phyloP scores from a whole-genome alignment of 108 stramenopile species.

The Schizochytrium sp. region DNA sequence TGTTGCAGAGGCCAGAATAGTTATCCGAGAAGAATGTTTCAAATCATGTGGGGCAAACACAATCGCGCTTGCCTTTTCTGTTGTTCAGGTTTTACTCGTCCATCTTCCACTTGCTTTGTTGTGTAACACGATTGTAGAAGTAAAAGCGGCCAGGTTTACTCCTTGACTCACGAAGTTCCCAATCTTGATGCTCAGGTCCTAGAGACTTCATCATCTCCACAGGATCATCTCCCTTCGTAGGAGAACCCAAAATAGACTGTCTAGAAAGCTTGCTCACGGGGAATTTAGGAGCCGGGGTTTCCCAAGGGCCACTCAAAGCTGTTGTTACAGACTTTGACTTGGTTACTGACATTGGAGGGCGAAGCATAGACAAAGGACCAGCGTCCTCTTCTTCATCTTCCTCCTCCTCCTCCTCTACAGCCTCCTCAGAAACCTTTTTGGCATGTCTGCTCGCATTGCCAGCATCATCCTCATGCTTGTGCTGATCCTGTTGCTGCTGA shows the following conservation, averaged over 20 bases:
- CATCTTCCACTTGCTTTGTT: conserved; percentile 50
- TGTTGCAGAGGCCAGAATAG: neutral
- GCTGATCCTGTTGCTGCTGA: no score
- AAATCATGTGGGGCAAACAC: neutral
- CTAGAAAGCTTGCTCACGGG: neutral
- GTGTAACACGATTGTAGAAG: conserved; percentile 40
- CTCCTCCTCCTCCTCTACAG: no score
- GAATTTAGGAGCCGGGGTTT: conserved; percentile 18
- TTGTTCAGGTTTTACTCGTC: neutral
- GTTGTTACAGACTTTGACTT: neutral
- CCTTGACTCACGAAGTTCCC: conserved; percentile 38
- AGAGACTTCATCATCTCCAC: conserved; percentile 45
- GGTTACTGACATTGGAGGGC: neutral
- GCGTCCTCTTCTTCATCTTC: neutral
- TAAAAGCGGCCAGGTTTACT: conserved; percentile 33
- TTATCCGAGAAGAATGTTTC: neutral
- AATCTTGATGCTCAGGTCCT: conserved; percentile 15
- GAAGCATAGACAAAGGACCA: neutral
- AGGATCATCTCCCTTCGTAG: neutral
- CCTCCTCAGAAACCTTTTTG: no score
- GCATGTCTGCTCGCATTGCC: no score
- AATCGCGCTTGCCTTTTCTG: neutral
- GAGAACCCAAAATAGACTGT: neutral
- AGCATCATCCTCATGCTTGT: no score
- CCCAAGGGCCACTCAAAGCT: neutral